Evolutionary conservation across 2,329 filamentous ascomycete genomes (phyloP).

Genomic region (Rosellinia necatrix): DNA sequence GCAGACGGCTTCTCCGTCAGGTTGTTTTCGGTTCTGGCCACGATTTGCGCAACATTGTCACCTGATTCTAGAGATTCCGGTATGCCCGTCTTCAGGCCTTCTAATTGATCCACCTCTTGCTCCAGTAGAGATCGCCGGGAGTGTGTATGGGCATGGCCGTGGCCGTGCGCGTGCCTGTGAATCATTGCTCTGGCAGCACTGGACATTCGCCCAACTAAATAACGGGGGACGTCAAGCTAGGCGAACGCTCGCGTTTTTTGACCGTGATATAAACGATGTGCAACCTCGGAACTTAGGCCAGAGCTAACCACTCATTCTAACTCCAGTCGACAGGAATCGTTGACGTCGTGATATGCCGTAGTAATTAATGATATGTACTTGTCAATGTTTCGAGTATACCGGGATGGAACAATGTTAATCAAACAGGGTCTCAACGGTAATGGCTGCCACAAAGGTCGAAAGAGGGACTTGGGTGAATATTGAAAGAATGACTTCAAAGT

Average conservation of each 20-base stretch:
- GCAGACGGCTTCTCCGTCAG: conserved; percentile 65
- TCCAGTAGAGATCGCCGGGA: conserved; percentile 28
- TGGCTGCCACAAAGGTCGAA: conserved; percentile 30
- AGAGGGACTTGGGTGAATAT: conserved; percentile 35
- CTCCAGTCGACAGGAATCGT: conserved; percentile 17
- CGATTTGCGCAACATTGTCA: conserved; percentile 22
- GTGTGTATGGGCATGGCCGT: conserved; percentile 30
- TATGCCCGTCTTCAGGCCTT: conserved; percentile 17
- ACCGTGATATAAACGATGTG: conserved; percentile 2
- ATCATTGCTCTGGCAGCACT: conserved; percentile 29
- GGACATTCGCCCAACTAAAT: neutral
- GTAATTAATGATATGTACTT: conserved; percentile 3
- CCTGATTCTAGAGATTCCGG: conserved; percentile 12
- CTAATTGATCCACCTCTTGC: conserved; percentile 22
- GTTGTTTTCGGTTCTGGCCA: conserved; percentile 41
- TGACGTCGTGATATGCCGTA: conserved; percentile 18
- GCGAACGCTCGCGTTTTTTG: neutral
- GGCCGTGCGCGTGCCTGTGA: conserved; percentile 31
- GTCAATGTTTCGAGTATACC: conserved; percentile 3
- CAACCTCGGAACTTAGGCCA: neutral
- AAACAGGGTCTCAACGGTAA: conserved; percentile 25
- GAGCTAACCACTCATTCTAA: conserved; percentile 16
- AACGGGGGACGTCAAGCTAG: neutral
- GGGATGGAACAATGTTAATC: conserved; percentile 11
- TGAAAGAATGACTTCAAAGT: conserved; percentile 49